These are phyloP conservation scores for Stentor roeselii DNA, from an alignment of 73 alveolate genomes.

Conservation along the genomic window DNA sequence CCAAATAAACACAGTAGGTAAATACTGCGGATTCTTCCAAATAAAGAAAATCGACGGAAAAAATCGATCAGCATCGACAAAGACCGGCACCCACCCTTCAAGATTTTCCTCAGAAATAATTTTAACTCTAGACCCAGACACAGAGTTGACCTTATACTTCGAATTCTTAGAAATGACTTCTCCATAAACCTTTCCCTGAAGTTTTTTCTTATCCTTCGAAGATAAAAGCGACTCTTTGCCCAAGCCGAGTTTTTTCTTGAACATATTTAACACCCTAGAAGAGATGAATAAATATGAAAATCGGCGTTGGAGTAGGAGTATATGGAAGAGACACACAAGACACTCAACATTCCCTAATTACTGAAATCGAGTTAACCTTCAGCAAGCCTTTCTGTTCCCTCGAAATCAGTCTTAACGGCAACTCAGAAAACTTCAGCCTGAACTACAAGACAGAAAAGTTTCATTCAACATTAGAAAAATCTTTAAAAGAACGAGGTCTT, in stretches of 20 bases:
- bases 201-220: slow-evolving; percentile 13
- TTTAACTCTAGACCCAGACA: background rate
- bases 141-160: background rate
- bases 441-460: background rate
- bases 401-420: background rate
- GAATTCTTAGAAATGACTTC: background rate
- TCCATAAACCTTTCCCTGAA: background rate
- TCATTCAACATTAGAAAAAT: background rate
- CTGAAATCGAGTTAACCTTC: background rate
- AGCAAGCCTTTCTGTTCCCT: background rate
- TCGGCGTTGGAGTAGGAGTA: background rate
- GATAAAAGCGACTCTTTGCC: slow-evolving; percentile 20
- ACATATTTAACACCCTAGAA: too few species aligned
- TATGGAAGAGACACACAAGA: background rate
- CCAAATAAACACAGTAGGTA: background rate
- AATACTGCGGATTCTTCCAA: background rate
- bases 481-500: background rate
- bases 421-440: background rate
- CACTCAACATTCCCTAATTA: background rate
- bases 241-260: background rate
- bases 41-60: background rate
- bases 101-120: background rate
- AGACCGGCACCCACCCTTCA: background rate
- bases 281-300: too few species aligned
- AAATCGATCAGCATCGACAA: background rate